phyloP scores from a whole-genome alignment of 495 filamentous ascomycete species.

The Aspergillus egyptiacus region DNA sequence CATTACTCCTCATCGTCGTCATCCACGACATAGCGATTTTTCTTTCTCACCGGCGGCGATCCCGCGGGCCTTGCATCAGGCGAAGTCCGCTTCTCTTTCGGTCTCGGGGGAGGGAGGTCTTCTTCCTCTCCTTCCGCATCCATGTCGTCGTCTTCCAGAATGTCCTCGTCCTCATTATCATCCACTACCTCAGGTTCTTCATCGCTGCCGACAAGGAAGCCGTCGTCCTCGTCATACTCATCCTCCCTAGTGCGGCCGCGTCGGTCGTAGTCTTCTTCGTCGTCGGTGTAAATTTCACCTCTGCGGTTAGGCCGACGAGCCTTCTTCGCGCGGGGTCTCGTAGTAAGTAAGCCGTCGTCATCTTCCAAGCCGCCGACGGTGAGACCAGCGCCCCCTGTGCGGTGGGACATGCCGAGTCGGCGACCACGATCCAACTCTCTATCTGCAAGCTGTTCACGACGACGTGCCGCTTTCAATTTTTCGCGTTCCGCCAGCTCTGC shows the following conservation, averaged over 20 bases:
- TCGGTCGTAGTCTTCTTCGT: slow-evolving; percentile 56
- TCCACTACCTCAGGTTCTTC: slow-evolving; percentile 58
- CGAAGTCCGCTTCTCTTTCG: slow-evolving; percentile 21
- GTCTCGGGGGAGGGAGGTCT: slow-evolving; percentile 20
- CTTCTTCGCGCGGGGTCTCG: slow-evolving; percentile 38
- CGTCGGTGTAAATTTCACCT: slow-evolving; percentile 51
- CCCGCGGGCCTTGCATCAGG: slow-evolving; percentile 17
- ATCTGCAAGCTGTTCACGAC: slow-evolving; percentile 61
- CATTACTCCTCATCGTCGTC: slow-evolving; percentile 41
- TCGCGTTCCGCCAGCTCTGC: slow-evolving; percentile 72
- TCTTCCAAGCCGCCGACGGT: slow-evolving; percentile 72
- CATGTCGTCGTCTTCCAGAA: slow-evolving; percentile 53
- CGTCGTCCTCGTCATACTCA: slow-evolving; percentile 78
- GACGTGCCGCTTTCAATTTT: slow-evolving; percentile 58
- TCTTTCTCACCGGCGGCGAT: slow-evolving; percentile 39
- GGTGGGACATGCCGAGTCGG: slow-evolving; percentile 40
- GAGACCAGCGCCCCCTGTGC: slow-evolving; percentile 51
- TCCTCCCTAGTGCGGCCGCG: slow-evolving; percentile 62
- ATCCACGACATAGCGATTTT: slow-evolving; percentile 43
- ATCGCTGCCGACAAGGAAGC: slow-evolving; percentile 69
- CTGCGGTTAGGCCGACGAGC: slow-evolving; percentile 41
- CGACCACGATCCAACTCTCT: slow-evolving; percentile 57
- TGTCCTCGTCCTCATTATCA: slow-evolving; percentile 57
- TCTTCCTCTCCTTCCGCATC: slow-evolving; percentile 56
- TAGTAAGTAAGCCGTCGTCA: slow-evolving; percentile 45